phyloP scores from a whole-genome alignment of 371 early-diverging fungal genomes.

The Actinomortierella wolfii region DNA sequence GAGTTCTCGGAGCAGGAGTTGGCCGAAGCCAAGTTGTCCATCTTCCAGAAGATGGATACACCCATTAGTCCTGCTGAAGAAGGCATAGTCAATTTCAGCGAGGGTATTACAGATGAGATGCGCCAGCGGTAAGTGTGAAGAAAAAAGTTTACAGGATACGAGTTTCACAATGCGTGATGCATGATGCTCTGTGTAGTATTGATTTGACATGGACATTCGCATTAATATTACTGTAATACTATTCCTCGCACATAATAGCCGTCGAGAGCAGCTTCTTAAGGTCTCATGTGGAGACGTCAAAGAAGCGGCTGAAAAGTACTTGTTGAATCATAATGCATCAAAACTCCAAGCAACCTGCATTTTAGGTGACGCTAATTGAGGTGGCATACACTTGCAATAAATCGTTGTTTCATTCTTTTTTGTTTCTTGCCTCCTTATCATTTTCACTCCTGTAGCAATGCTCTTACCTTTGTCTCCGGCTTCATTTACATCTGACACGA shows the following conservation, averaged over 20 bases:
- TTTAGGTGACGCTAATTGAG: neutral
- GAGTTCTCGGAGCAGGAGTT: constrained; percentile 63
- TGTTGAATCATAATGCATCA: constrained; percentile 42
- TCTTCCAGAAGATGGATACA: constrained; percentile 84
- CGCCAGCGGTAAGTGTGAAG: constrained; percentile 67
- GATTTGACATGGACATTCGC: neutral
- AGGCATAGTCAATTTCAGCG: constrained; percentile 78
- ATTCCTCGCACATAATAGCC: constrained; percentile 49
- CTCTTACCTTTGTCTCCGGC: no score
- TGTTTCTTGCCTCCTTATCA: no score
- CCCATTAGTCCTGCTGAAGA: constrained; percentile 87
- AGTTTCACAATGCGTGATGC: no score
- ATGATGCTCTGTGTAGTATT: constrained; percentile 8
- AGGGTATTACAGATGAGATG: constrained; percentile 85
- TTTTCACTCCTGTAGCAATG: no score
- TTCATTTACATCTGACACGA: no score
- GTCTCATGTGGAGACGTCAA: constrained; percentile 75
- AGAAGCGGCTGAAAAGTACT: constrained; percentile 72
- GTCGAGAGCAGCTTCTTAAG: constrained; percentile 75
- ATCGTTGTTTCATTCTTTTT: no score
- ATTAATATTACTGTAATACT: neutral
- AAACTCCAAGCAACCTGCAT: constrained; percentile 1
- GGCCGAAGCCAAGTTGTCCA: constrained; percentile 90
- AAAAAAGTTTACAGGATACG: neutral
- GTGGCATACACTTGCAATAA: no score